Conservation (phyloP, 306 rosid genomes). For the Herpetospermum pedunculosum region DNA sequence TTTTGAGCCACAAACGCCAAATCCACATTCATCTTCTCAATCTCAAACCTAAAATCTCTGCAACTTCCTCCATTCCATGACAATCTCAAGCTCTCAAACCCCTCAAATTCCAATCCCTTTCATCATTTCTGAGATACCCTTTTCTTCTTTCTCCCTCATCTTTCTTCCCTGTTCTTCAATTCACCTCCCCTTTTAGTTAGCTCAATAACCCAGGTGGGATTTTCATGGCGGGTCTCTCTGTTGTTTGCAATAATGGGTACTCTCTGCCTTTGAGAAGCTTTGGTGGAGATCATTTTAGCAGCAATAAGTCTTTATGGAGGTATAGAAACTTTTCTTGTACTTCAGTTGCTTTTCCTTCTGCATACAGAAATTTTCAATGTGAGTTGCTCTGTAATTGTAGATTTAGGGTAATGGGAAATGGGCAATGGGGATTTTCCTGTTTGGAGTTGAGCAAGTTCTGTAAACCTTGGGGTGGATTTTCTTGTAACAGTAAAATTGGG, state of each 20-base stretch:
- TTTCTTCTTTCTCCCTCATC: neutral
- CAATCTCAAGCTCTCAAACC: neutral
- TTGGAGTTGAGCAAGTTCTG: conserved; percentile 27
- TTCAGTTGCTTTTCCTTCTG: conserved; percentile 25
- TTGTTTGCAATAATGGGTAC: conserved; percentile 40
- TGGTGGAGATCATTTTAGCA: conserved; percentile 18
- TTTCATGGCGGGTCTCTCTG: conserved; percentile 60
- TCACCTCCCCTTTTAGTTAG: neutral
- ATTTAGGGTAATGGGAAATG: conserved; percentile 13
- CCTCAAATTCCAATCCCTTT: neutral
- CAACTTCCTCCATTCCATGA: neutral
- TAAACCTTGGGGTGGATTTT: conserved; percentile 32
- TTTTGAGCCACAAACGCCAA: conserved; percentile 1
- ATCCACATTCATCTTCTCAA: neutral
- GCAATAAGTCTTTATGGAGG: conserved; percentile 30
- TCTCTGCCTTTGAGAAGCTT: conserved; percentile 16
- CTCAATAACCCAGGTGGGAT: neutral
- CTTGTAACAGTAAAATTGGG: conserved; percentile 32
- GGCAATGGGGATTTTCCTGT: conserved; percentile 21
- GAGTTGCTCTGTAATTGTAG: conserved; percentile 25
- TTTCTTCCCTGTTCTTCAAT: neutral
- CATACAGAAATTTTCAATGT: conserved; percentile 20
- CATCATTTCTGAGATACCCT: neutral
- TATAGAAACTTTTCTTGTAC: conserved; percentile 25
- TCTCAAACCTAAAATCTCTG: neutral